Percentiles rank a stretch among this genome's conserved stretches.
Evolutionary conservation across 495 filamentous ascomycete genomes (phyloP).

Genomic region (Talaromyces adpressus): DNA sequence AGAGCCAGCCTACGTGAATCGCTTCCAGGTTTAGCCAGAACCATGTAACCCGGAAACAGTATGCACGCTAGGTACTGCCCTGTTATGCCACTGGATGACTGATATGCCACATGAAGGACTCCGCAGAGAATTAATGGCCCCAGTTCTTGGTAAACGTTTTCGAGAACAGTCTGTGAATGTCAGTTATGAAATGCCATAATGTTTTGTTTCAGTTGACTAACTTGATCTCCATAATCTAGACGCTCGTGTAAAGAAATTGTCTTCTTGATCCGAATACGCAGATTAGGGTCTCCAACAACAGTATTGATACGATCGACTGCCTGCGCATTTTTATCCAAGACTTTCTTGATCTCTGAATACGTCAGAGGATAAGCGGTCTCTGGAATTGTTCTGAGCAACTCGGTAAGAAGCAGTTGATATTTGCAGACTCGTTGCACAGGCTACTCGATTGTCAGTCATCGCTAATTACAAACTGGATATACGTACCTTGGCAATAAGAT

Average conservation of each 20-base stretch:
- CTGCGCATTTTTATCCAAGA: constrained; percentile 64
- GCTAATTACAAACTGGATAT: neutral
- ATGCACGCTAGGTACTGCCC: constrained; percentile 84
- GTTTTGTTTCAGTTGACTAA: constrained; percentile 28
- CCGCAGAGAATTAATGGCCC: constrained; percentile 83
- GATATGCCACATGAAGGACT: constrained; percentile 78
- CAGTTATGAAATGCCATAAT: constrained; percentile 4
- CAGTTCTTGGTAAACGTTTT: constrained; percentile 59
- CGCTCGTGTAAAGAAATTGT: constrained; percentile 47
- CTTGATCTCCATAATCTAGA: constrained; percentile 64
- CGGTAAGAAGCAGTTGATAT: constrained; percentile 81
- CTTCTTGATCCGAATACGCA: constrained; percentile 37
- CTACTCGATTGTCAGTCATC: constrained; percentile 36
- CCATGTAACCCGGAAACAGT: constrained; percentile 75
- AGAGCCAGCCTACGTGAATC: constrained; percentile 58
- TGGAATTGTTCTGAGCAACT: constrained; percentile 74
- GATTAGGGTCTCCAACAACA: constrained; percentile 46
- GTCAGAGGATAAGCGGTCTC: constrained; percentile 76
- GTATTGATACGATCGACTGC: constrained; percentile 69
- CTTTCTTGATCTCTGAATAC: constrained; percentile 69
- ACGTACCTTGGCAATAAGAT: constrained; percentile 83
- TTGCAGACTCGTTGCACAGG: constrained; percentile 91
- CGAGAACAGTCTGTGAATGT: constrained; percentile 22
- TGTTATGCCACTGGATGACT: constrained; percentile 49
- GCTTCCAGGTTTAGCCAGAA: constrained; percentile 63